A percentile compares a stretch with the other conserved stretches of the same genome.
Evolutionary conservation across 306 rosid genomes (phyloP).

Genomic region (Cicer chorassanicum): DNA sequence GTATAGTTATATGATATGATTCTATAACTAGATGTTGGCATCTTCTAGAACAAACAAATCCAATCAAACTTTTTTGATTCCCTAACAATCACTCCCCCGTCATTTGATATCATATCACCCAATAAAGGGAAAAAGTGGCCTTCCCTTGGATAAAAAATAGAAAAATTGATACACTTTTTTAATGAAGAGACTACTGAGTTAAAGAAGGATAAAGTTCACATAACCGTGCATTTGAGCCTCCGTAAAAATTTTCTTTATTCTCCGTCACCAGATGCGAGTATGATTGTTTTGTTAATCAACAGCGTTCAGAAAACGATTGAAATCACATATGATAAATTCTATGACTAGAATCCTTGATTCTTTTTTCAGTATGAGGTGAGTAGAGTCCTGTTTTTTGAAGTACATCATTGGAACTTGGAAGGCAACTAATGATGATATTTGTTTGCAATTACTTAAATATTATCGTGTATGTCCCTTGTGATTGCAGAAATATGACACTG

Average conservation of each 20-base stretch:
- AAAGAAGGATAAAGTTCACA: not conserved
- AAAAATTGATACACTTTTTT: not conserved
- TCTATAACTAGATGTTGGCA: not conserved
- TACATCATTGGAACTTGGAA: conserved; percentile 34
- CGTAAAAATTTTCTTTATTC: not conserved
- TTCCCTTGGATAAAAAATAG: not conserved
- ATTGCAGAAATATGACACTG: conserved; percentile 90
- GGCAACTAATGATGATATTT: conserved; percentile 19
- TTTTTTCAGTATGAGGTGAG: conserved; percentile 10
- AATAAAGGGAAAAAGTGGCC: not conserved
- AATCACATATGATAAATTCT: conserved; percentile 24
- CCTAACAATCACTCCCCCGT: not conserved
- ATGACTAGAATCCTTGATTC: not conserved
- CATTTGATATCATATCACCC: conserved; percentile 27
- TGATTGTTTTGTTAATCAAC: not conserved
- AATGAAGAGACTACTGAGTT: not conserved
- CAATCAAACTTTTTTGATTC: conserved; percentile 10
- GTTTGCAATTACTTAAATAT: conserved; percentile 14
- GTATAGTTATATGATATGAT: not conserved
- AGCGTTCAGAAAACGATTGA: not conserved
- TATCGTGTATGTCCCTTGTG: conserved; percentile 35
- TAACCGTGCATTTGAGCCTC: not conserved
- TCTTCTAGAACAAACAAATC: conserved; percentile 14
- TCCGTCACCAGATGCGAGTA: not conserved
- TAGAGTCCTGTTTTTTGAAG: conserved; percentile 34